A percentile compares a stretch with the other conserved stretches of the same genome.
phyloP scores from a whole-genome alignment of 306 rosid genomes.

The Gastrolobium bilobum region DNA sequence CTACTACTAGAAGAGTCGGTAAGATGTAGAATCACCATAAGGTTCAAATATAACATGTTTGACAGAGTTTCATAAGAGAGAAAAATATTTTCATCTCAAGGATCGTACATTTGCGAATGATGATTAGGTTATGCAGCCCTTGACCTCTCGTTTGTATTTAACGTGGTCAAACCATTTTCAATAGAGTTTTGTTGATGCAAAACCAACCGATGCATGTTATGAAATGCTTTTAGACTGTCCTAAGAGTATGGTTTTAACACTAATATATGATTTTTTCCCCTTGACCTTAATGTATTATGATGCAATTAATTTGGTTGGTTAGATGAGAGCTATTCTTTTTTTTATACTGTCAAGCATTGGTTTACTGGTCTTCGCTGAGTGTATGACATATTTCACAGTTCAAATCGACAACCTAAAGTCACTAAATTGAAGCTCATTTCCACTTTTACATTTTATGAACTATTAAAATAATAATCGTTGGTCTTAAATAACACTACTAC shows the following conservation, averaged over 20 bases:
- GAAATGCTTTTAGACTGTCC: conserved; percentile 40
- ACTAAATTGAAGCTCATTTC: no score
- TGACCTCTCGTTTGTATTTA: conserved; percentile 43
- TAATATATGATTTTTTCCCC: not conserved
- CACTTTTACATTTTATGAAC: no score
- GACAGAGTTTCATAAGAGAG: conserved; percentile 96
- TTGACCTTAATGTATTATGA: conserved; percentile 1
- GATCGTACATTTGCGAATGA: conserved; percentile 82
- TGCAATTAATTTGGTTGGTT: not conserved
- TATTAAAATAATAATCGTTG: no score
- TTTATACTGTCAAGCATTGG: not conserved
- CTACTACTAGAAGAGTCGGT: no score
- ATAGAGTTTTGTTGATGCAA: conserved; percentile 36
- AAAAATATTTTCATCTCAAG: conserved; percentile 95
- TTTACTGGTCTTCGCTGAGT: not conserved
- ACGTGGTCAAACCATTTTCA: conserved; percentile 38
- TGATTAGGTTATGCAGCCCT: conserved; percentile 58
- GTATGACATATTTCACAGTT: no score
- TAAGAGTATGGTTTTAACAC: conserved; percentile 4
- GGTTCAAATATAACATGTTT: no score
- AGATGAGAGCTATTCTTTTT: not conserved
- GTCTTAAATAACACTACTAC: no score
- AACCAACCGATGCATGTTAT: conserved; percentile 28
- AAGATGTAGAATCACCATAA: no score
- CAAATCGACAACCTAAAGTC: no score